Evolutionary conservation across 2,329 filamentous ascomycete species (phyloP).

Genomic region (Alternaria angustiovoidea): DNA sequence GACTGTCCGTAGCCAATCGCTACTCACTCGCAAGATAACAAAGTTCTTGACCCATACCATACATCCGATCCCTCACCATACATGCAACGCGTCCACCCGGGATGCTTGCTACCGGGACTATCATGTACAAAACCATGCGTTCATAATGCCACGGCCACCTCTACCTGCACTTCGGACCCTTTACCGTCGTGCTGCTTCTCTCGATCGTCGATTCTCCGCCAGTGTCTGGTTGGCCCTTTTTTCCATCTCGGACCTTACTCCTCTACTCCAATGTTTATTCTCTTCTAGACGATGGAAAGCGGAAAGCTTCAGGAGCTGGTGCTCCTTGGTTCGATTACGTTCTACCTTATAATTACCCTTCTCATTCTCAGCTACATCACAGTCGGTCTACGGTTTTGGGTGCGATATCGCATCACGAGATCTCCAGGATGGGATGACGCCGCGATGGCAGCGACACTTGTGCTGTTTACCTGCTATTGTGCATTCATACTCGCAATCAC

Average conservation of each 20-base stretch:
- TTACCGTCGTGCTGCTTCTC: conserved; percentile 2
- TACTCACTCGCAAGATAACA: conserved; percentile 11
- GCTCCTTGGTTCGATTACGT: conserved; percentile 29
- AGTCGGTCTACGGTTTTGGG: conserved; percentile 45
- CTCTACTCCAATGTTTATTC: conserved; percentile 6
- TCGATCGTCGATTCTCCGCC: conserved; percentile 13
- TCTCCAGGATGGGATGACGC: conserved; percentile 47
- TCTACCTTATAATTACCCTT: conserved; percentile 35
- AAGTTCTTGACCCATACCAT: conserved; percentile 19
- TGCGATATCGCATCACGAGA: conserved; percentile 43
- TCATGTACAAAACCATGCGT: conserved; percentile 8
- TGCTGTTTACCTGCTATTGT: conserved; percentile 37
- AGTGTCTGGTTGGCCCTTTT: conserved; percentile 14
- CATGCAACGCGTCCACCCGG: conserved; percentile 18
- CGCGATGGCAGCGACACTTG: conserved; percentile 39
- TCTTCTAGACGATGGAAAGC: conserved; percentile 10
- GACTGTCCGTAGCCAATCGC: conserved; percentile 18
- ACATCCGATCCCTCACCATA: conserved; percentile 13
- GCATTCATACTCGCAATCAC: conserved; percentile 28
- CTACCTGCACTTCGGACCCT: conserved; percentile 3
- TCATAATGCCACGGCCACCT: conserved; percentile 24
- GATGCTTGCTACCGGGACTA: conserved; percentile 16
- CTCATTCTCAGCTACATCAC: conserved; percentile 39
- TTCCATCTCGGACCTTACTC: not conserved
- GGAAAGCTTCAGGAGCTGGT: conserved; percentile 26